Conservation (phyloP, 169 alveolate genomes). For the Eimeria necatrix region DNA sequence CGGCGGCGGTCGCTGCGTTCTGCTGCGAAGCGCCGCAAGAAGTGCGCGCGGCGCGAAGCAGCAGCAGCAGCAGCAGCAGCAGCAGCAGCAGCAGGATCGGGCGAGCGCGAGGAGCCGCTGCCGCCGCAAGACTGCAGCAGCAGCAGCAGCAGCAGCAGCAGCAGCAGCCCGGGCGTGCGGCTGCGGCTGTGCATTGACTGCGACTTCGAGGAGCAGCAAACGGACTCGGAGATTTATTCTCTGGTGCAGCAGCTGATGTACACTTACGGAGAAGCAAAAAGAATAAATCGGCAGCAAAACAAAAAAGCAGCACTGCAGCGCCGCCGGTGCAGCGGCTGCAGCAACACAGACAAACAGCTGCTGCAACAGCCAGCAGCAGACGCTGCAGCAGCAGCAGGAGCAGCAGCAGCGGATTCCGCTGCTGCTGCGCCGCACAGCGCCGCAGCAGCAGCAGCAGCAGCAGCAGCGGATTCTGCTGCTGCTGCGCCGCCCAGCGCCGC, state of each 20-base stretch:
- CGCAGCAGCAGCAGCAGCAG: too few species aligned
- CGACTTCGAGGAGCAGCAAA: slow-evolving; percentile 76
- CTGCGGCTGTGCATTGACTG: slow-evolving; percentile 78
- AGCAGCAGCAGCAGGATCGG: not conserved
- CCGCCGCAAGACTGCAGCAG: too few species aligned
- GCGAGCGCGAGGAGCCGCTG: too few species aligned
- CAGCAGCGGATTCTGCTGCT: too few species aligned
- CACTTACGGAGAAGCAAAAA: slow-evolving; percentile 78
- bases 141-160: too few species aligned
- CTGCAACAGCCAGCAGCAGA: not conserved
- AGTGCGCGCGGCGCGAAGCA: not conserved
- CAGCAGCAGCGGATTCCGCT: too few species aligned
- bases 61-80: not conserved
- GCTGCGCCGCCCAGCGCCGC: too few species aligned
- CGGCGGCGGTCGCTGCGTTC: slow-evolving; percentile 17
- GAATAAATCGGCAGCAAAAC: slow-evolving; percentile 1
- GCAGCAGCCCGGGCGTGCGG: not conserved
- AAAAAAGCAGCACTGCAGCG: not conserved
- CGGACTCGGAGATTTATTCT: slow-evolving; percentile 35
- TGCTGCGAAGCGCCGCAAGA: not conserved
- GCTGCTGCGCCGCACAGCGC: too few species aligned
- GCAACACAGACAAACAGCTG: not conserved
- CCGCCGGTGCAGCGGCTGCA: slow-evolving; percentile 12
- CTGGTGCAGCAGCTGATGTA: slow-evolving; percentile 83
- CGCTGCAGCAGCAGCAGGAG: too few species aligned